Evolutionary conservation across 192 early-diverging fungal genomes (phyloP), one percentile per base, ranked within the genome.

Genomic region (Coemansia sp.): DNA sequence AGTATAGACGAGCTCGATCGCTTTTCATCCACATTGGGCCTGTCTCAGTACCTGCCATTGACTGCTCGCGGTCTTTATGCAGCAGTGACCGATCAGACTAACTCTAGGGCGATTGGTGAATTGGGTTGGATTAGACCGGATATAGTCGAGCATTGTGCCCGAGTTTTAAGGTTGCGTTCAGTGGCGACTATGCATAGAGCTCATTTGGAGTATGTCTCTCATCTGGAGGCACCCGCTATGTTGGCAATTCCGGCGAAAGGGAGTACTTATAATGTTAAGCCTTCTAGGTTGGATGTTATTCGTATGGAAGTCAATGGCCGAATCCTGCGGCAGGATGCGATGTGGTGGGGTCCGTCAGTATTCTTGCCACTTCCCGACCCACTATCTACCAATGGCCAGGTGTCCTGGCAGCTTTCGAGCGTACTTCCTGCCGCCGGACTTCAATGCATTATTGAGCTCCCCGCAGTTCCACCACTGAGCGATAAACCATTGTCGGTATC

Each of bases 91-190:
- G 81, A 83, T 38, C 50, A 27, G 11, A 12, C 61, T 1, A 62
- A 62, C 61, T 12, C 7, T 44, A 3, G 12, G n/a, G 18, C 18
- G 29, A 12, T 62, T 5, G 3, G 16, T 1, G 76, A 73, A 1
- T 31, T 69, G 1, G 81, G 81, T 0, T 70, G 53, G 64, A 18
- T 78, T 1, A 70, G 81, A 0, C 62, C 70, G 0, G 81, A 83
- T 57, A 47, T 83, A 5, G 76, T 75, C 11, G 81, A 83, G 41
- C 81, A 83, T 41, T 69, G 69, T 33, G 50, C 72, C 2, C 62
- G 70, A 5, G 76, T 83, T 0, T n/a, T 83, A 58, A 13, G 76
- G 0, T 53, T 83, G 1, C 53, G 81, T 0, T 50, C 39, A 2
- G 24, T 75, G 1, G 39, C 69, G 15, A 66, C 44, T 16, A 61